phyloP scores from a whole-genome alignment of 129 eudicot species.

The Helichrysum umbraculigerum region DNA sequence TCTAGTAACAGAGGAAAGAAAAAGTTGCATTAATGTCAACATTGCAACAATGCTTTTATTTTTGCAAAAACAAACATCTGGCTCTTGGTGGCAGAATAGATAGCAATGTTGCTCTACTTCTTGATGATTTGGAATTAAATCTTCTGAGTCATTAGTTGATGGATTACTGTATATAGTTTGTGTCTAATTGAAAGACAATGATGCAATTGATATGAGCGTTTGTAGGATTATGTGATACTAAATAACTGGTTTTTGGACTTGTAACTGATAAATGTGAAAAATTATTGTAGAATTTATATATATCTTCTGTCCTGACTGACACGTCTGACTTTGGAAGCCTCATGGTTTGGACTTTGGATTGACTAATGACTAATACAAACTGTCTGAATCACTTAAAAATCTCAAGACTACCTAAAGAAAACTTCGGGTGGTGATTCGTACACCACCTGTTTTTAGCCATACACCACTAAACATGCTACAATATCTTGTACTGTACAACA shows the following conservation, averaged over 20 bases:
- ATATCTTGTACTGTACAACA: no score
- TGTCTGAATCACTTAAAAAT: no score
- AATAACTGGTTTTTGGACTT: not conserved
- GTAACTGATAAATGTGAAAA: not conserved
- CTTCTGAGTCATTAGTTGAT: not conserved
- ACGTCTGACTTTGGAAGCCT: not conserved
- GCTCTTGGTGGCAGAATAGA: not conserved
- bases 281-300: not conserved
- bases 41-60: not conserved
- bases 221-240: not conserved
- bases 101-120: not conserved
- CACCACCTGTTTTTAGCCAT: no score
- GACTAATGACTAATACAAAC: no score
- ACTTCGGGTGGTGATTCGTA: no score
- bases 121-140: not conserved
- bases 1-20: conserved; percentile 36
- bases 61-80: conserved; percentile 9
- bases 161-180: not conserved
- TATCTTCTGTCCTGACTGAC: not conserved
- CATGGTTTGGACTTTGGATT: no score
- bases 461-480: no score
- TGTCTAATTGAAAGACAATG: not conserved
- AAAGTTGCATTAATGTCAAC: not conserved
- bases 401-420: no score
- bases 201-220: not conserved